These are phyloP conservation scores for Saccharomyces hybrid DNA, from an alignment of 1,139 yeast species.

Conservation along the genomic window DNA sequence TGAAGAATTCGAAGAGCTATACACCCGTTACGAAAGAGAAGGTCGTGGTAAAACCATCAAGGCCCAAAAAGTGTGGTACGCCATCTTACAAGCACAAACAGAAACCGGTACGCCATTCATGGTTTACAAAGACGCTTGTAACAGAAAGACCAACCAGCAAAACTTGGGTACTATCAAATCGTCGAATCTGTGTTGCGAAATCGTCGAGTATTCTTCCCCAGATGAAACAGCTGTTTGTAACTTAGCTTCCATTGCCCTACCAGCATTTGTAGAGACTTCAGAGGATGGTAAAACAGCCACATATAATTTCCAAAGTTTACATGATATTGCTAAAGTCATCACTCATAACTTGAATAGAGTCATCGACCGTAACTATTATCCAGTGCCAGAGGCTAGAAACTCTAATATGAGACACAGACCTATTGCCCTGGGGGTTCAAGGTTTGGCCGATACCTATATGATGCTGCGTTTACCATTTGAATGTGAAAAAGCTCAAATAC, in stretches of 20 bases:
- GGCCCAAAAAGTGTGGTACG: conserved; percentile 85
- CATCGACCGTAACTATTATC: conserved; percentile 74
- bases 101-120: conserved; percentile 92
- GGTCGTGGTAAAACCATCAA: conserved; percentile 66
- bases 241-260: conserved; percentile 78
- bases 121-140: conserved; percentile 85
- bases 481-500: conserved; percentile 57
- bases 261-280: conserved; percentile 46
- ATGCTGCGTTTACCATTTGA: conserved; percentile 73
- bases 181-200: conserved; percentile 84
- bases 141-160: conserved; percentile 74
- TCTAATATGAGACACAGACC: conserved; percentile 79
- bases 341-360: conserved; percentile 67
- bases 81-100: conserved; percentile 80
- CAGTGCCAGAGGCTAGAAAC: conserved; percentile 58
- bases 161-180: conserved; percentile 82
- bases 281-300: conserved; percentile 43
- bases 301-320: conserved; percentile 66
- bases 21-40: conserved; percentile 63
- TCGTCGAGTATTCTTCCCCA: conserved; percentile 79
- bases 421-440: conserved; percentile 84
- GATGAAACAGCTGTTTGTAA: conserved; percentile 90
- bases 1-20: conserved; percentile 66
- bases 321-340: conserved; percentile 64
- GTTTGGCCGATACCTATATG: conserved; percentile 80